Conservation (phyloP, 2,329 filamentous ascomycete genomes). For the Dactylellina drechsleri region DNA sequence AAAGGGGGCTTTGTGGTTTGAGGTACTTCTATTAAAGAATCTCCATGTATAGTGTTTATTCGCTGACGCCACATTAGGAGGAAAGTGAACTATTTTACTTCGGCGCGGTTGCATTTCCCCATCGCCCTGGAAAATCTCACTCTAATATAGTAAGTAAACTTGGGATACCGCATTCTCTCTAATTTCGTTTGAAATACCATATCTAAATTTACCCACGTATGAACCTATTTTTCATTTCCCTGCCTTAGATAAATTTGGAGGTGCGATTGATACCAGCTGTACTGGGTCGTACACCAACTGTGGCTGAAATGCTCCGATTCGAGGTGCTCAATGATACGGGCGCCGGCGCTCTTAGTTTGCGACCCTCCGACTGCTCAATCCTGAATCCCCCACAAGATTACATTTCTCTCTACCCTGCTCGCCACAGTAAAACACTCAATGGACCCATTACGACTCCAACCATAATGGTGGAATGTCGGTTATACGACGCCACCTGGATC, state of each 20-base stretch:
- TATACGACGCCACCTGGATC: conserved; percentile 24
- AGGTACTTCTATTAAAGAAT: conserved; percentile 37
- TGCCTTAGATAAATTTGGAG: conserved; percentile 27
- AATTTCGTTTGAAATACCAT: conserved; percentile 20
- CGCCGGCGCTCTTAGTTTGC: conserved; percentile 25
- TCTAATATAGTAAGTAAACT: conserved; percentile 34
- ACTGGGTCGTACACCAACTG: conserved; percentile 21
- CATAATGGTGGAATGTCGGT: conserved; percentile 27
- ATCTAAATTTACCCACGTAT: conserved; percentile 21
- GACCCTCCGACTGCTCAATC: conserved; percentile 12
- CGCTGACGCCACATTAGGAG: conserved; percentile 35
- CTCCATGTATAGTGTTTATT: conserved; percentile 22
- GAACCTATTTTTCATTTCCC: conserved; percentile 20
- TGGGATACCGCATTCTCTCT: conserved; percentile 18
- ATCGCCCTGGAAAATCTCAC: conserved; percentile 14
- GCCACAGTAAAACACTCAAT: conserved; percentile 17
- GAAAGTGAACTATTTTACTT: conserved; percentile 36
- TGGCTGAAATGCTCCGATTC: conserved; percentile 17
- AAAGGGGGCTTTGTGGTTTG: conserved; percentile 30
- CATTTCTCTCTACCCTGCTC: conserved; percentile 15
- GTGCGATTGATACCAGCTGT: conserved; percentile 32
- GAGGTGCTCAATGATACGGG: conserved; percentile 26
- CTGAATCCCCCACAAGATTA: conserved; percentile 17
- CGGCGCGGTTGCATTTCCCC: conserved; percentile 24
- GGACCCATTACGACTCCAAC: conserved; percentile 20